Base-by-base conservation (phyloP, 768 basidiomycete species). In the Lactarius psammicola region DNA sequence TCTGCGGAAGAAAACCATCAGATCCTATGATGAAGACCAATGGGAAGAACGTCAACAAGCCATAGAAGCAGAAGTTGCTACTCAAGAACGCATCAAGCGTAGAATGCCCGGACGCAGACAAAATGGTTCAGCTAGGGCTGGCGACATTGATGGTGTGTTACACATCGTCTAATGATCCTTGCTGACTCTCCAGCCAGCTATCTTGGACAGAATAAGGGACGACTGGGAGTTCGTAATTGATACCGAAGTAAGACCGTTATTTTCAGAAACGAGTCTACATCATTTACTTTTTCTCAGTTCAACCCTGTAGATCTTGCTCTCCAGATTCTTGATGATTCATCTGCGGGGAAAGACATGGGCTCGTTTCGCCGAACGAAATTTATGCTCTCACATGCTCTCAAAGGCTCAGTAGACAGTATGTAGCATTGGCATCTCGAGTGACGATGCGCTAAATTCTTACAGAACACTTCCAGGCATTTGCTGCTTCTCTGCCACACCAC, bases 401-500 rank as follows among this genome's bases (percentile, higher is more conserved):
- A 91, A 74, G 90, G 92, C 58, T 94, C 94, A 2, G 91, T 96
- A 28, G 92, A 95, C 71, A 89, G 92, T 89, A 75, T 73, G 89
- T 62, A 51, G 60, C 67, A 15, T 51, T 62, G 59, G 44, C 31
- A 62, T 34, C 56, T 40, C 10, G 68, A 71, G 34, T 65, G 40
- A 71, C 71, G 60, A 55, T 62, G 51, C 11, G 33, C 51, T 66
- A 59, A 62, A 15, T n/a, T 60, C 63, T 67, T 69, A n/a, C 76
- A 92, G 91, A 89, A 71, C 89, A 98, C 72, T 97, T 95, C 74
- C 89, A 96, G 76, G 87, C 95, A 2, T 98, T 98, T 75, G 94
- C 94, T 51, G 88, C 94, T n/a, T 89, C 95, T 0, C 80, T 98
- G 28, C 94, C 95, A 0, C 93, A 94, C 69, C 97, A 98, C 74